phyloP scores from a whole-genome alignment of 2,329 filamentous ascomycete species.

The Xylariaceae sp. region DNA sequence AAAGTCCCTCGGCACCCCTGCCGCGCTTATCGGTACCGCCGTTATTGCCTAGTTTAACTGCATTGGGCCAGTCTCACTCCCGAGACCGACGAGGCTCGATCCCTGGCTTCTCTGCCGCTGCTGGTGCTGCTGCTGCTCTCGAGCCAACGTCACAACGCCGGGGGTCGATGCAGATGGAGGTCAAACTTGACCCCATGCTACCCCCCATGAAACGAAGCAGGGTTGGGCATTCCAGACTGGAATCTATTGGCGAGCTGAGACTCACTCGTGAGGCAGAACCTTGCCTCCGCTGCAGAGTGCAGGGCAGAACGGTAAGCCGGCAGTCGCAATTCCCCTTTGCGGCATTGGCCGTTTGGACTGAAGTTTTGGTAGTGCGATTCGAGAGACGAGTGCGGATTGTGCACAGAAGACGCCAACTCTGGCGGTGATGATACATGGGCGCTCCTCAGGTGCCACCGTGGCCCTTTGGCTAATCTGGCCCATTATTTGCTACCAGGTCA shows the following conservation, averaged over 20 bases:
- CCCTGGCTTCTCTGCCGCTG: slow-evolving; percentile 36
- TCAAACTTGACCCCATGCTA: slow-evolving; percentile 46
- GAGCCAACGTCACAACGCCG: slow-evolving; percentile 32
- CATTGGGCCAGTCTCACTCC: slow-evolving; percentile 29
- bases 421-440: slow-evolving; percentile 43
- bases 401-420: slow-evolving; percentile 34
- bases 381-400: slow-evolving; percentile 44
- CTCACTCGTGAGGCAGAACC: slow-evolving; percentile 42
- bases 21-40: slow-evolving; percentile 34
- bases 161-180: slow-evolving; percentile 39
- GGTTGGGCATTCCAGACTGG: slow-evolving; percentile 46
- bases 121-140: too few species aligned
- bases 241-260: slow-evolving; percentile 53
- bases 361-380: slow-evolving; percentile 54
- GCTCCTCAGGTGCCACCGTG: slow-evolving; percentile 47
- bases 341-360: too few species aligned
- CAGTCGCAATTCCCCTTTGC: neutral
- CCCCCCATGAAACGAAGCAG: slow-evolving; percentile 51
- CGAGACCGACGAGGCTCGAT: slow-evolving; percentile 37
- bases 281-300: slow-evolving; percentile 47
- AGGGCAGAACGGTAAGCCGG: slow-evolving; percentile 40
- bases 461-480: slow-evolving; percentile 41
- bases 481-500: slow-evolving; percentile 48
- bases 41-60: slow-evolving; percentile 33
- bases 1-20: slow-evolving; percentile 37